Percentiles rank a stretch among this genome's conserved stretches.
Evolutionary conservation across 2,329 filamentous ascomycete species (phyloP).

Genomic region (Plectosphaerella sp.): DNA sequence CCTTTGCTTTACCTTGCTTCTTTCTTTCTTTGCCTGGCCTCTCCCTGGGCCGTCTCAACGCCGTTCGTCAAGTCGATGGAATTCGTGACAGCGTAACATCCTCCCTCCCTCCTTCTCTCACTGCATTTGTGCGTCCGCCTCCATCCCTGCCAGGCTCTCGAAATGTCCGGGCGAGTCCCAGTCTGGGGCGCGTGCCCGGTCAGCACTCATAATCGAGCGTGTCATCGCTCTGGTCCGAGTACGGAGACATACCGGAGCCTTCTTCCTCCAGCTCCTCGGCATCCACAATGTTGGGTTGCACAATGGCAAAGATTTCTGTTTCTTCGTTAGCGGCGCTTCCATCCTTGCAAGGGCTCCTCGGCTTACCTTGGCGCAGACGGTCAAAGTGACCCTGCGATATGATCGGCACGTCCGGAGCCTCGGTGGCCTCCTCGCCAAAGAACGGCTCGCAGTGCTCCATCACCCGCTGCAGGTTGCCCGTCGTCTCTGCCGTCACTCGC

Average conservation of each 20-base stretch:
- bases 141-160: slow-evolving; percentile 43
- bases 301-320: neutral
- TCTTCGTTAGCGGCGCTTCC: neutral
- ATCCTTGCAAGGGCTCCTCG: neutral
- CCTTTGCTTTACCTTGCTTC: neutral
- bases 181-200: slow-evolving; percentile 30
- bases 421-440: slow-evolving; percentile 17
- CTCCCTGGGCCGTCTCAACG: neutral
- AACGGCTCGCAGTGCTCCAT: slow-evolving; percentile 36
- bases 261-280: slow-evolving; percentile 53
- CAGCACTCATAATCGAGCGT: slow-evolving; percentile 30
- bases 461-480: slow-evolving; percentile 35
- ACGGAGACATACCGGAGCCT: slow-evolving; percentile 47
- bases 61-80: neutral
- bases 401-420: too few relatives aligned
- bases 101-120: neutral
- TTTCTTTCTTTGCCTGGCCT: neutral
- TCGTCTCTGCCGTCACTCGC: slow-evolving; percentile 37
- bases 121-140: slow-evolving; percentile 18
- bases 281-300: slow-evolving; percentile 20
- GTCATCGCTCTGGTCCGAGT: slow-evolving; percentile 24
- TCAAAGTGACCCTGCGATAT: too few relatives aligned
- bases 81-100: neutral
- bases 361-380: neutral
- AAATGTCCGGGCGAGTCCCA: slow-evolving; percentile 56